These are phyloP conservation scores for Barnettozyma hawaiiensis DNA, from an alignment of 1,139 yeast genomes.

Conservation along the genomic window DNA sequence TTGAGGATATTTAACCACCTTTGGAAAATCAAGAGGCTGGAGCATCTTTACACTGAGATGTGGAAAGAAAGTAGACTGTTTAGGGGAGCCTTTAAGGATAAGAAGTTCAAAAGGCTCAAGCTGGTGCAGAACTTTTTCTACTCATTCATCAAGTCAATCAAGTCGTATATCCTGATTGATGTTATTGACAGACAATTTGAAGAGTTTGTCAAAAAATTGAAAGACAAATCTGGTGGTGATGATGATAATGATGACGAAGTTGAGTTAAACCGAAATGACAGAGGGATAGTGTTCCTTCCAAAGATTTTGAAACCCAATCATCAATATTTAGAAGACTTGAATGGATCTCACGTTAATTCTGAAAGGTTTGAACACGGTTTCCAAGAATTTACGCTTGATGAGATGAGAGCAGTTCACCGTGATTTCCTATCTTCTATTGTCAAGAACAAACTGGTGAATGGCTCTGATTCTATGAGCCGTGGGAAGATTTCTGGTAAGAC, in stretches of 20 bases:
- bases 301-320: slow-evolving; percentile 14
- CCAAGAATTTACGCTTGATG: slow-evolving; percentile 40
- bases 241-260: background rate
- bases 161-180: slow-evolving; percentile 42
- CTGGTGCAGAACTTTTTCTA: slow-evolving; percentile 43
- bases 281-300: slow-evolving; percentile 10
- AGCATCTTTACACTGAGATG: slow-evolving; percentile 41
- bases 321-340: slow-evolving; percentile 15
- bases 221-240: background rate
- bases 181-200: slow-evolving; percentile 42
- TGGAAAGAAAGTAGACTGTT: slow-evolving; percentile 39
- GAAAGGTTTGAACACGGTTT: slow-evolving; percentile 9
- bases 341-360: slow-evolving; percentile 7
- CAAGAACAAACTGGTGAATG: slow-evolving; percentile 35
- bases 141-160: slow-evolving; percentile 40
- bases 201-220: slow-evolving; percentile 22
- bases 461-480: slow-evolving; percentile 30
- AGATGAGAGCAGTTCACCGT: slow-evolving; percentile 38
- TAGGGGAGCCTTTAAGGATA: slow-evolving; percentile 13
- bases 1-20: slow-evolving; percentile 78
- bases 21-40: slow-evolving; percentile 70
- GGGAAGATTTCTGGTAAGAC: slow-evolving; percentile 39
- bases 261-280: background rate
- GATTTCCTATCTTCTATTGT: slow-evolving; percentile 37
- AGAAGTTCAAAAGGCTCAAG: slow-evolving; percentile 37